Conservation (phyloP, 176 grass and related monocot species). For the Lolium multiflorum region DNA sequence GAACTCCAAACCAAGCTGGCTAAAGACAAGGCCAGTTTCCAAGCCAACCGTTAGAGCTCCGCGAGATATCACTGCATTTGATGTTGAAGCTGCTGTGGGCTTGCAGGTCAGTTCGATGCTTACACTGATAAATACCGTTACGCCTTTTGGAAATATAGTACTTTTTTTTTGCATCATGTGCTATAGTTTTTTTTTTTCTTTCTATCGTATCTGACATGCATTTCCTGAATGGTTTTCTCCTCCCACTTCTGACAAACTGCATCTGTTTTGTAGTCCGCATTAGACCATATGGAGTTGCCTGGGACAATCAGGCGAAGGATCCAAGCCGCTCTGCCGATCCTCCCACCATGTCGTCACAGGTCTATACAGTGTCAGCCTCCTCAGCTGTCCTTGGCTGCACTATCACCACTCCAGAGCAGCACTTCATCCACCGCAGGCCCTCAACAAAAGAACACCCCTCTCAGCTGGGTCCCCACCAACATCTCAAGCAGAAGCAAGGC, state of each 20-base stretch:
- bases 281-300: conserved; percentile 90
- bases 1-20: conserved; percentile 92
- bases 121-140: conserved; percentile 6
- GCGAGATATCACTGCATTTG: conserved; percentile 80
- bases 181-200: neutral
- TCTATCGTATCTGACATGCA: conserved; percentile 7
- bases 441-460: conserved; percentile 56
- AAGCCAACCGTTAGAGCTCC: conserved; percentile 63
- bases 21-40: conserved; percentile 75
- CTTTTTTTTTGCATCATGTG: conserved; percentile 7
- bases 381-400: conserved; percentile 58
- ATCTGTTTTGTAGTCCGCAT: conserved; percentile 57
- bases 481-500: conserved; percentile 69
- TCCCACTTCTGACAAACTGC: neutral
- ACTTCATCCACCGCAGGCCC: conserved; percentile 48
- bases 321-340: conserved; percentile 86
- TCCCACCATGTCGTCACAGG: conserved; percentile 60
- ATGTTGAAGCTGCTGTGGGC: conserved; percentile 71
- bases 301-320: conserved; percentile 76
- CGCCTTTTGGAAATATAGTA: neutral
- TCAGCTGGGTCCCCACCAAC: conserved; percentile 61
- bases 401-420: conserved; percentile 55
- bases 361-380: conserved; percentile 70
- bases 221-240: neutral
- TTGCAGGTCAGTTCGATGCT: conserved; percentile 74